Percentiles rank a stretch among this genome's conserved stretches.
Evolutionary conservation across 306 rosid genomes (phyloP).

Genomic region (Pterocarpus santalinus): DNA sequence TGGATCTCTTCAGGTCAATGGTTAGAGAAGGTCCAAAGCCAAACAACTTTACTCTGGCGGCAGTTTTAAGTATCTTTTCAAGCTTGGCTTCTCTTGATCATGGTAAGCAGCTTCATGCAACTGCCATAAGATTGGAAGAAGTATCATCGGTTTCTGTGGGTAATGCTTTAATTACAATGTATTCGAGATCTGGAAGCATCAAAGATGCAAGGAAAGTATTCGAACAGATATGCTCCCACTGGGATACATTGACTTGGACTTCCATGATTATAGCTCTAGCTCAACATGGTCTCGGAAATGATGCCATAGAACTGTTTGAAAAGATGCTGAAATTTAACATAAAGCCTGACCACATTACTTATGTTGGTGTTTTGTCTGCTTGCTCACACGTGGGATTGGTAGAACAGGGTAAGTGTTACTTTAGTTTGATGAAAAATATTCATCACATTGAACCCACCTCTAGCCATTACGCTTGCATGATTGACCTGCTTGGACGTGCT

Average conservation of each 20-base stretch:
- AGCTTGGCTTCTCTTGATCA: slow-evolving; percentile 76
- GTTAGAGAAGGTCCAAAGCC: slow-evolving; percentile 75
- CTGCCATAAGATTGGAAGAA: slow-evolving; percentile 71
- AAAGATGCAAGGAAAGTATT: slow-evolving; percentile 72
- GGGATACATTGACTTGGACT: slow-evolving; percentile 79
- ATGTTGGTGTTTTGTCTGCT: slow-evolving; percentile 87
- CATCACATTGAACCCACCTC: slow-evolving; percentile 80
- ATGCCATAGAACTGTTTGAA: slow-evolving; percentile 83
- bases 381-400: slow-evolving; percentile 87
- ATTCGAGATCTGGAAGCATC: slow-evolving; percentile 86
- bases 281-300: slow-evolving; percentile 87
- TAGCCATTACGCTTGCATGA: slow-evolving; percentile 87
- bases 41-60: slow-evolving; percentile 78
- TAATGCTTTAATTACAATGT: slow-evolving; percentile 85
- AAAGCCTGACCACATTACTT: slow-evolving; percentile 87
- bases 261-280: slow-evolving; percentile 91
- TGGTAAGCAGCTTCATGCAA: slow-evolving; percentile 87
- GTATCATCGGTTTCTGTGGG: slow-evolving; percentile 75
- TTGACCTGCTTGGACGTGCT: slow-evolving; percentile 85
- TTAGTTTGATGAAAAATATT: slow-evolving; percentile 70
- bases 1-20: slow-evolving; percentile 79
- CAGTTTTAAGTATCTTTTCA: slow-evolving; percentile 76
- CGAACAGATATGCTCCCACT: slow-evolving; percentile 51
- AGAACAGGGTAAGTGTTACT: slow-evolving; percentile 72
- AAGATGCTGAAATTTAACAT: slow-evolving; percentile 70